Evolutionary conservation across 495 filamentous ascomycete species (phyloP), one percentile per base, ranked within the genome.

Genomic region (Tuber microsphaerosporum): DNA sequence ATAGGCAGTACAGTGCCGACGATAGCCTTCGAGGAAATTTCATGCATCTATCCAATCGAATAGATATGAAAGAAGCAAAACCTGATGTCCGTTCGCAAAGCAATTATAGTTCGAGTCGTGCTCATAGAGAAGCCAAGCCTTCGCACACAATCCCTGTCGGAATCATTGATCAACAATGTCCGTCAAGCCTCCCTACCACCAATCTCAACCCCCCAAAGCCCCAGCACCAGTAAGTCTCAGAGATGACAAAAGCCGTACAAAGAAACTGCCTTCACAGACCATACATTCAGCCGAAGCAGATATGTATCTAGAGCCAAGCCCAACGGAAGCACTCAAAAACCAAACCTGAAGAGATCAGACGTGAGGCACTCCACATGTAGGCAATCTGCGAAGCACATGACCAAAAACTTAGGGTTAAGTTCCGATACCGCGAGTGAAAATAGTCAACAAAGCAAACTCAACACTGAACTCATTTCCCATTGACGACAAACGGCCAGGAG

Each of bases 331-430:
- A 73, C 61, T 37, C 69, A 75, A 71, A 71, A 73, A 68, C 78
- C 71, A 2, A 39, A 39, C 72, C 75, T 76, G 81, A 76, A 82
- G 73, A 51, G 44, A 65, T 65, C 26, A 34, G 56, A 34, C 56
- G 26, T 26, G 26, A 26, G 26, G 56, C 61, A 56, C 41, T 44
- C 56, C 61, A 69, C 45, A 74, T 69, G 72, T 68, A 76, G 73
- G 75, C 77, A 69, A 70, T 79, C 81, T 80, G 78, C 75, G 81
- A 76, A 71, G 76, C 81, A 82, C 74, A 22, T 69, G 71, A 81
- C 73, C 37, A 75, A 42, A 74, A 56, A 74, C 81, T 82, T 82
- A 82, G 81, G 81, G 81, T 82, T 82, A 82, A 79, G 81, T 82
- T 80, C 81, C 81, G 77, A 76, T 73, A 77, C 69, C 71, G 20